phyloP scores from a whole-genome alignment of 176 grass and related monocot species.

The Saccharum spontaneum region DNA sequence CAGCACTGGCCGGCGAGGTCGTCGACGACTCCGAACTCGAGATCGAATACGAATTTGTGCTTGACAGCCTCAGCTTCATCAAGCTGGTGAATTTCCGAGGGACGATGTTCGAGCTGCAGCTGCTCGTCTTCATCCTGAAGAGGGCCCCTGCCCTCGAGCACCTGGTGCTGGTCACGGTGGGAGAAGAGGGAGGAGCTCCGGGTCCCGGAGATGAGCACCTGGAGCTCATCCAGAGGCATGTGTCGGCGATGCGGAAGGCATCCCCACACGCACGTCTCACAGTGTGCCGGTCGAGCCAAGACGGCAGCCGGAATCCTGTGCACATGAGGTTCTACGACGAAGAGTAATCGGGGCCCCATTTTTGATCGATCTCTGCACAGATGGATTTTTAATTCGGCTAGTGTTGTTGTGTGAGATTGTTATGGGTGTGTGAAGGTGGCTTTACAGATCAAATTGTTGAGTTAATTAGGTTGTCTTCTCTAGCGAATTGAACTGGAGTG shows the following conservation, averaged over 20 bases:
- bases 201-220: not conserved
- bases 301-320: constrained; percentile 15
- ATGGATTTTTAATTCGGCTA: too few relatives aligned
- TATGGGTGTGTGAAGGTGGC: too few relatives aligned
- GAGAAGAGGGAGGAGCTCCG: not conserved
- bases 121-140: constrained; percentile 49
- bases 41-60: too few relatives aligned
- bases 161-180: constrained; percentile 37
- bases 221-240: constrained; percentile 4
- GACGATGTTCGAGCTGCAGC: constrained; percentile 29
- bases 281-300: constrained; percentile 29
- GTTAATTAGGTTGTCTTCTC: too few relatives aligned
- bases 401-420: too few relatives aligned
- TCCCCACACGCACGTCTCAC: too few relatives aligned
- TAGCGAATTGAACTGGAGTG: too few relatives aligned
- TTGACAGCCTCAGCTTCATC: too few relatives aligned
- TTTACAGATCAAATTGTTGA: too few relatives aligned
- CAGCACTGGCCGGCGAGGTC: not conserved
- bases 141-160: constrained; percentile 38
- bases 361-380: too few relatives aligned
- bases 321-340: constrained; percentile 5
- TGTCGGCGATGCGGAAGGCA: constrained; percentile 30
- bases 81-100: constrained; percentile 41
- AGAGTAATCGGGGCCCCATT: too few relatives aligned
- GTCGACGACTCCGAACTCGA: not conserved